Evolutionary conservation across 2,329 filamentous ascomycete genomes (phyloP), one percentile per base, ranked within the genome.

Genomic region (Rhynchosporium agropyri): DNA sequence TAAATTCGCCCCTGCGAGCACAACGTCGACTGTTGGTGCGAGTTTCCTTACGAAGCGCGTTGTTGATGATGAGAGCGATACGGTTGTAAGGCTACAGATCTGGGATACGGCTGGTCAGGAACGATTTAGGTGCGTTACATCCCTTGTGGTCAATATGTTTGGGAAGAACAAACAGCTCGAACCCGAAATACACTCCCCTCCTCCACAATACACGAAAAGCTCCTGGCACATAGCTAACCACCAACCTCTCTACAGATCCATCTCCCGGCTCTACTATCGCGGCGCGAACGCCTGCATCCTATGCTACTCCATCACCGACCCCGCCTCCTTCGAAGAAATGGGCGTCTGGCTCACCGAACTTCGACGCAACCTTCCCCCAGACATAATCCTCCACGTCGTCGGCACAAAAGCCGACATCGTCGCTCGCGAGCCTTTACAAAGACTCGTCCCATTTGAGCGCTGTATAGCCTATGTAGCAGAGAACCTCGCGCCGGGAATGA

Each of bases 81-180:
- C 92, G 1, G 83, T 90, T 29, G 92, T 97, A 42, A 87, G 93
- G n/a, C 81, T 97, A 43, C 93, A 97, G 74, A 96, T 97, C 69
- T 97, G 93, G 93, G 93, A 97, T 75, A 97, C 93, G 81, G 87
- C 94, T 62, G 94, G 94, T 65, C 94, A 99, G 75, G 94, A 99
- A 79, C 87, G 94, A 62, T 99, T 98, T 76, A 87, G 94, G 72
- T 73, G 66, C 51, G 65, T 55, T 29, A 15, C 57, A 38, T 57
- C 60, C 20, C 49, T 8, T 9, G 15, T 10, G 43, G n/a, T 40
- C 28, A 38, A 28, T 55, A 40, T 59, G 10, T 13, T 9, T 20
- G 9, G 13, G 49, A 50, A 48, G 15, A n/a, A 20, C 26, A 33
- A 49, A 3, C 50, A 46, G 28, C 3, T 3, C 46, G 28, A 36